Percentiles rank a stretch among this genome's conserved stretches.
These are phyloP conservation scores for Trypanosoma theileri DNA, from an alignment of 208 protist species.

Conservation along the genomic window DNA sequence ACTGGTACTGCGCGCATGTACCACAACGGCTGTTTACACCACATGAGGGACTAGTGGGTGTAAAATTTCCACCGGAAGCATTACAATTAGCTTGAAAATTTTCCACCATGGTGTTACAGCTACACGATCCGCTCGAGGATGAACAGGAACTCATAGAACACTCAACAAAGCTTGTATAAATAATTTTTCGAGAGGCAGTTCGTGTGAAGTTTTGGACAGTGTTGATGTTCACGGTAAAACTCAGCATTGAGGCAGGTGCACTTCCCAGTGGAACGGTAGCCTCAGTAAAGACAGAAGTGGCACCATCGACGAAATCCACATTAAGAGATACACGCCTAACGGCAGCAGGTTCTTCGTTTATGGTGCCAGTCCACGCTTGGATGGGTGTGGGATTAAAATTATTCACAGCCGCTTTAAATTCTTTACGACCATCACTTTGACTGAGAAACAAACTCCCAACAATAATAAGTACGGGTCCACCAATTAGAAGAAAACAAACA, in stretches of 20 bases:
- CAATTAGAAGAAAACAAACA: slow-evolving; percentile 15
- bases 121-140: background rate
- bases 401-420: slow-evolving; percentile 20
- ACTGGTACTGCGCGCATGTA: slow-evolving; percentile 2
- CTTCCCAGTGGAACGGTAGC: background rate
- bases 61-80: background rate
- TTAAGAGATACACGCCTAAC: slow-evolving; percentile 1
- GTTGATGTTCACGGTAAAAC: slow-evolving; percentile 9
- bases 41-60: background rate
- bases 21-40: background rate
- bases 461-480: slow-evolving; percentile 19
- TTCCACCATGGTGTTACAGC: background rate
- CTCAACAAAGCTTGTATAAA: background rate
- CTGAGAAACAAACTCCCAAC: slow-evolving; percentile 6
- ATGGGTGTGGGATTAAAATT: slow-evolving; percentile 18
- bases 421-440: background rate
- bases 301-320: background rate
- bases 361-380: slow-evolving; percentile 5
- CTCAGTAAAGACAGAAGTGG: slow-evolving; percentile 1
- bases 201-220: slow-evolving; percentile 9
- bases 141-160: slow-evolving; percentile 6
- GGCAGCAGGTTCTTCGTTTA: background rate
- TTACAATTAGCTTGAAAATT: slow-evolving; percentile 9
- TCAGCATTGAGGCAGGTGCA: background rate
- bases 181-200: background rate